phyloP scores from a whole-genome alignment of 2,329 filamentous ascomycete genomes.

The Cladophialophora psammophila region DNA sequence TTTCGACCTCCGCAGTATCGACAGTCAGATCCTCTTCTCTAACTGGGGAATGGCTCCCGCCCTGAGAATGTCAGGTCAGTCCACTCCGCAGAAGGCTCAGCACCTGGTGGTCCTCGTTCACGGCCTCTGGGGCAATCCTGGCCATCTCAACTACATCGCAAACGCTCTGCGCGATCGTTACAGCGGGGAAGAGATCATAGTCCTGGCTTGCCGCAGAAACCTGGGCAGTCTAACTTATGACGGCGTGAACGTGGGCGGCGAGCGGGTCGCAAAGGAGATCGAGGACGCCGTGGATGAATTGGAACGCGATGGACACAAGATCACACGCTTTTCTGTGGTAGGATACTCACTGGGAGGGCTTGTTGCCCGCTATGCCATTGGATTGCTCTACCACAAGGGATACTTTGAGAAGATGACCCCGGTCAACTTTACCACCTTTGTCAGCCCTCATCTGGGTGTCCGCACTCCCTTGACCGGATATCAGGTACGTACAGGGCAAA shows the following conservation, averaged over 20 bases:
- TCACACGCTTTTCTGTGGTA: conserved; percentile 83
- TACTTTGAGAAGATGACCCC: conserved; percentile 81
- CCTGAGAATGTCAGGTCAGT: conserved; percentile 29
- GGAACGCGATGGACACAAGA: conserved; percentile 69
- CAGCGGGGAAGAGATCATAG: conserved; percentile 59
- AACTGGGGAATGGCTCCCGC: conserved; percentile 35
- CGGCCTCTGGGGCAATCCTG: conserved; percentile 66
- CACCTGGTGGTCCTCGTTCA: conserved; percentile 70
- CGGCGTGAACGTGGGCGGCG: conserved; percentile 72
- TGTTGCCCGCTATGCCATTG: conserved; percentile 84
- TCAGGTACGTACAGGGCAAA: conserved; percentile 39
- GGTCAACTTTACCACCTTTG: conserved; percentile 94
- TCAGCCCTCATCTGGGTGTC: conserved; percentile 81
- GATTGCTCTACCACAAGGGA: conserved; percentile 80
- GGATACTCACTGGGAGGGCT: conserved; percentile 92
- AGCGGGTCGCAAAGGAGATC: conserved; percentile 69
- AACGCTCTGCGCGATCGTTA: conserved; percentile 60
- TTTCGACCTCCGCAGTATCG: conserved; percentile 42
- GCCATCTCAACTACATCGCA: conserved; percentile 63
- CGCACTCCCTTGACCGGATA: conserved; percentile 72
- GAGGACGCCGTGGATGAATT: conserved; percentile 64
- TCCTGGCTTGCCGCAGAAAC: conserved; percentile 64
- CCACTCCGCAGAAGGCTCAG: conserved; percentile 46
- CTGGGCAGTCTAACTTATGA: conserved; percentile 67
- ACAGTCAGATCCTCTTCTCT: conserved; percentile 40